Base-by-base conservation (phyloP, 2,329 filamentous ascomycete genomes). In the Chrysosporium queenslandicum region DNA sequence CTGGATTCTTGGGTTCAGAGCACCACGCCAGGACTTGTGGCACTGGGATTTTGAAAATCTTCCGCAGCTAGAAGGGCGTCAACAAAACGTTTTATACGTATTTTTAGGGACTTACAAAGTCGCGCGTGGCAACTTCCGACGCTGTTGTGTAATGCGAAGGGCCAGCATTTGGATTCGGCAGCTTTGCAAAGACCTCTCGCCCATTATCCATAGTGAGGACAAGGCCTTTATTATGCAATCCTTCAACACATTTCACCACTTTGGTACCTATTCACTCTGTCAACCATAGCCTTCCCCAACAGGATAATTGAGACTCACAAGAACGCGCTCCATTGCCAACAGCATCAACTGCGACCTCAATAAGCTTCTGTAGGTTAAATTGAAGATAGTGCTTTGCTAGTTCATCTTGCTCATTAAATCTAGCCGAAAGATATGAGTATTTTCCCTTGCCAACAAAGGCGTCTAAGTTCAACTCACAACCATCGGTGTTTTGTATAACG, bases 11-110 rank as follows among this genome's bases (percentile, higher is more conserved):
- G 7, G 12, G 14, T 16, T 54, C 48, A 5, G 53, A 16, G 36
- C 39, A 53, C 54, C 45, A 54, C 23, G 56, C 46, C 39, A 52
- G 16, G 7, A 55, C 53, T 14, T 34, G 48, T 4, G 56, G 58
- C 8, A 47, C 30, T 12, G 60, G 59, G 5, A 61, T 21, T 14
- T 36, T 14, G 9, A 36, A 12, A 14, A 36, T 12, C n/a, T 14
- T 4, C n/a, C 39, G 39, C 11, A 42, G 39, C 39, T 42, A 23
- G 2, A 16, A 12, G 4, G 21, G 29, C 27, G 27, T 29, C 27
- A 29, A 9, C 27, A 29, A 29, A 29, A 5, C 9, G 27, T 29
- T 29, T 29, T 29, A 5, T 9, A 9, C 27, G 9, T 9, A 29
- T 29, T 9, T 29, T 9, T 5, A 29, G 27, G 27, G 9, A 29